Evolutionary conservation across 129 eudicot genomes (phyloP), one percentile per base, ranked within the genome.

Genomic region (Scalesia atractyloides): DNA sequence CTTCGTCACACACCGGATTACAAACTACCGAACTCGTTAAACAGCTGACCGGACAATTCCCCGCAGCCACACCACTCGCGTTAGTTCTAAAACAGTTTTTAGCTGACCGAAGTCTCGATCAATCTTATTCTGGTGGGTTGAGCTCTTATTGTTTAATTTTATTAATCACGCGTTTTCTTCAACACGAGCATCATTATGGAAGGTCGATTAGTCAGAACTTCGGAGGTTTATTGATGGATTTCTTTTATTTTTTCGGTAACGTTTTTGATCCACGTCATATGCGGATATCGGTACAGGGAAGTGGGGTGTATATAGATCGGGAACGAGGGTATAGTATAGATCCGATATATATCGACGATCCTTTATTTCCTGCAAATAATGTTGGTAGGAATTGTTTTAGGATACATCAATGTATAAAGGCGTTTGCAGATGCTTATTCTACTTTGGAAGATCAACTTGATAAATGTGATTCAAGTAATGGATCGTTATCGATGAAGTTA

Each of bases 261-360:
- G 98, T 93, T 24, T 93, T 93, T 84, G 98, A 93, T 79, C 97
- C 98, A 43, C 92, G 98, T 1, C 97, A 82, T 70, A 93, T 93
- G 96, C 85, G 98, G 53, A 79, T 93, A 17, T 89, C 97, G 12
- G 89, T 93, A 24, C 92, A 86, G 79, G 98, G 98, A 56, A 89
- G 90, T 63, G 98, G 98, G 12, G 75, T 93, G 30, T 93, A 93
- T 74, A 84, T 89, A 79, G 90, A 87, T 69, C 82, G 98, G 74
- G 98, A 89, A 66, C 83, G 85, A 51, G 98, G 97, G 44, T 90
- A 85, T 74, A 89, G 97, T 66, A 93, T 93, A n/a, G 98, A 93
- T 75, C 98, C 98, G 44, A 87, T 93, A 65, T 93, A 79, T 84
- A 87, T 93, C 20, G 98, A 93, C 24, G 98, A 93, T 72, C 98